Evolutionary conservation across 768 basidiomycete genomes (phyloP).

Genomic region (Gloeopeniophorella convolvens): DNA sequence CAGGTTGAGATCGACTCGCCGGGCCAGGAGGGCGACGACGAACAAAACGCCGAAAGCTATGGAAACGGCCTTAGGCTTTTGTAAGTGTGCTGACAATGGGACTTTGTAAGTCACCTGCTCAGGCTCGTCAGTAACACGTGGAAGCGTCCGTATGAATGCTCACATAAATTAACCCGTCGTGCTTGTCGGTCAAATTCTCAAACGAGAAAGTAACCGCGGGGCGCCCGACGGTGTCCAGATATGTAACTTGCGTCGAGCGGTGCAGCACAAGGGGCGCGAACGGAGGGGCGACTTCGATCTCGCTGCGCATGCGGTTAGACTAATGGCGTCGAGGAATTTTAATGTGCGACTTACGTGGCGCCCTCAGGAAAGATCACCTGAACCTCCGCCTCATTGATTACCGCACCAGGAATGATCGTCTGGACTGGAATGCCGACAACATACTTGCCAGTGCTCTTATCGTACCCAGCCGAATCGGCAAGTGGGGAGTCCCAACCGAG

Average conservation of each 20-base stretch:
- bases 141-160: constrained; percentile 28
- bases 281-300: constrained; percentile 69
- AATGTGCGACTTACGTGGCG: constrained; percentile 66
- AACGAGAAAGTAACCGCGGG: constrained; percentile 73
- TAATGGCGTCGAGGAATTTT: not conserved
- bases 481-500: constrained; percentile 91
- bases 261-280: constrained; percentile 64
- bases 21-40: constrained; percentile 36
- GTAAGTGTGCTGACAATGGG: constrained; percentile 70
- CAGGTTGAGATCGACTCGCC: constrained; percentile 49
- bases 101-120: constrained; percentile 83
- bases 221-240: constrained; percentile 88
- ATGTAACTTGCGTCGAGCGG: constrained; percentile 69
- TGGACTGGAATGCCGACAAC: constrained; percentile 80
- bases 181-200: constrained; percentile 68
- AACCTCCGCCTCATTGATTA: constrained; percentile 74
- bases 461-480: constrained; percentile 61
- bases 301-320: constrained; percentile 39
- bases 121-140: constrained; percentile 1
- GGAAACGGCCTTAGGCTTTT: constrained; percentile 79
- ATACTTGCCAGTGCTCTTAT: constrained; percentile 56
- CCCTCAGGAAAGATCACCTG: constrained; percentile 88
- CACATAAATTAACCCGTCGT: constrained; percentile 78
- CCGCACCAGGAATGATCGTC: constrained; percentile 72
- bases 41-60: constrained; percentile 66